phyloP scores from a whole-genome alignment of 2,329 filamentous ascomycete genomes.

The Penicillium sp. region DNA sequence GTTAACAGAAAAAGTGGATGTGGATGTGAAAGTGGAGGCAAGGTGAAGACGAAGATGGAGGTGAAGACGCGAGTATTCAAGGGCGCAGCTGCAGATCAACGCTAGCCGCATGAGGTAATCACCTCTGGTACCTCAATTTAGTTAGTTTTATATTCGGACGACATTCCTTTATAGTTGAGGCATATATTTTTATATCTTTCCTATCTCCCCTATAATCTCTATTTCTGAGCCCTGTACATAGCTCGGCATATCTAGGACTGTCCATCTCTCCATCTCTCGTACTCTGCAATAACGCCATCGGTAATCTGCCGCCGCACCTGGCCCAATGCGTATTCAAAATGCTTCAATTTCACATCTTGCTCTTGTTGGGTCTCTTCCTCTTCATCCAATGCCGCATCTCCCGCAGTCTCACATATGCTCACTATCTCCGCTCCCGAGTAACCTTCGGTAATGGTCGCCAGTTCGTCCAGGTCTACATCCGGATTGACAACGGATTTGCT shows the following conservation, averaged over 20 bases:
- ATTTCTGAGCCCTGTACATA: background rate
- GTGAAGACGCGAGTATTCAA: background rate
- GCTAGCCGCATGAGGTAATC: constrained; percentile 18
- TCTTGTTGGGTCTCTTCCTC: constrained; percentile 43
- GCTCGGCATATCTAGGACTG: background rate
- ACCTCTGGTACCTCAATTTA: constrained; percentile 1
- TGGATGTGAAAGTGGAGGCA: background rate
- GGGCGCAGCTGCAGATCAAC: background rate
- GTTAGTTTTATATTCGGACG: too few species aligned
- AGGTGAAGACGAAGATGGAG: background rate
- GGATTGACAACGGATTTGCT: constrained; percentile 55
- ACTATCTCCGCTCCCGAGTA: constrained; percentile 83
- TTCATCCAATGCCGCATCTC: constrained; percentile 51
- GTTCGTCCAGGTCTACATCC: constrained; percentile 61
- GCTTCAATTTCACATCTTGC: constrained; percentile 36
- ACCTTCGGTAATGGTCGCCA: constrained; percentile 65
- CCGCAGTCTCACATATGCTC: constrained; percentile 52
- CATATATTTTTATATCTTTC: background rate
- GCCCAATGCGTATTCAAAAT: constrained; percentile 44
- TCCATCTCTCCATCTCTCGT: constrained; percentile 51
- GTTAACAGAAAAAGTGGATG: background rate
- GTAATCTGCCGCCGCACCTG: constrained; percentile 58
- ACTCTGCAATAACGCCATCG: constrained; percentile 53
- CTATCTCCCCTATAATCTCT: background rate
- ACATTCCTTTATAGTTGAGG: background rate